Evolutionary conservation across 2,329 filamentous ascomycete species (phyloP).

Genomic region (Fusarium goolgardi): DNA sequence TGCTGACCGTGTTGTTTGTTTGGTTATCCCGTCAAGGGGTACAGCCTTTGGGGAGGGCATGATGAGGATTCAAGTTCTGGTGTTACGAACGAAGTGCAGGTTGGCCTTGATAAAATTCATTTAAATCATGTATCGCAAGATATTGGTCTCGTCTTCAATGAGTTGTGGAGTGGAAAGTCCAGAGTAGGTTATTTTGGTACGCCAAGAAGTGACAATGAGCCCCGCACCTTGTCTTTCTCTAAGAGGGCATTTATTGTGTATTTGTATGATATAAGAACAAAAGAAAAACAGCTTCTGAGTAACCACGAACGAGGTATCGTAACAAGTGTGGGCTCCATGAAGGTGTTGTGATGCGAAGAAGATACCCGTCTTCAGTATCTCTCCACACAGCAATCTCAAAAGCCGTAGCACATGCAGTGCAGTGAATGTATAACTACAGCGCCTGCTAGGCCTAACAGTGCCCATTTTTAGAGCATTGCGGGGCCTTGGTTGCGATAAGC

Average conservation of each 20-base stretch:
- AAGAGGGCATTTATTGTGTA: background rate
- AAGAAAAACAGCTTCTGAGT: no score
- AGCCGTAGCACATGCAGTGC: background rate
- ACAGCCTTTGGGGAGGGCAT: constrained; percentile 6
- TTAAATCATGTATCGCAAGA: background rate
- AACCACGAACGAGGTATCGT: background rate
- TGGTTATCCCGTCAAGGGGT: background rate
- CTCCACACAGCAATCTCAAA: background rate
- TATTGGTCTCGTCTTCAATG: background rate
- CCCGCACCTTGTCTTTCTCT: constrained; percentile 15
- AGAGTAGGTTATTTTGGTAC: constrained; percentile 1
- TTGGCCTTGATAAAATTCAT: no score
- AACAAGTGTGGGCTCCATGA: background rate
- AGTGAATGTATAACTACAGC: background rate
- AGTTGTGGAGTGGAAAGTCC: background rate
- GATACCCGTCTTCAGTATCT: background rate
- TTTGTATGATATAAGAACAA: no score
- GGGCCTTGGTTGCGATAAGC: constrained; percentile 26
- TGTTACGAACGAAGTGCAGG: background rate
- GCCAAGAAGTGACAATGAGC: constrained; percentile 3
- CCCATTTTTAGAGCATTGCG: background rate
- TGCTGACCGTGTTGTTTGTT: background rate
- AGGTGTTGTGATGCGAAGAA: background rate
- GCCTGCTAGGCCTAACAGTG: background rate
- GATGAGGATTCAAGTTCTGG: no score